phyloP scores from a whole-genome alignment of 2,329 filamentous ascomycete genomes.

The Penicillium sp. region DNA sequence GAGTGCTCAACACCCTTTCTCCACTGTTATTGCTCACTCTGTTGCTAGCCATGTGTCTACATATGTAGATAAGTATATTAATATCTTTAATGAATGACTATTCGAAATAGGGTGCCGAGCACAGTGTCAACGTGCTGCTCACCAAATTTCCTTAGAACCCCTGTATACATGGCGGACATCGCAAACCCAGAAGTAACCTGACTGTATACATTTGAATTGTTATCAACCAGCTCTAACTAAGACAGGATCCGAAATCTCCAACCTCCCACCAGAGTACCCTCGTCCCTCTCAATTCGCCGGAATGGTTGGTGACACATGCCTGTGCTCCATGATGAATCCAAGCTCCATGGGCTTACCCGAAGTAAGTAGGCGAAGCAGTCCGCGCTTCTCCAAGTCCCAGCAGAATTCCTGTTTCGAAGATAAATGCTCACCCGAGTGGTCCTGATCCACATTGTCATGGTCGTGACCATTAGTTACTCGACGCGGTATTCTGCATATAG shows the following conservation, averaged over 20 bases:
- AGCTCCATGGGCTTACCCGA: slow-evolving; percentile 22
- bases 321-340: slow-evolving; percentile 18
- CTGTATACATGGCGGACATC: too few relatives aligned
- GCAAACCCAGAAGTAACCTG: neutral
- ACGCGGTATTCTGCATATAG: neutral
- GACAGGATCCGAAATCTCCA: neutral
- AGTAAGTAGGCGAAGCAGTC: slow-evolving; percentile 26
- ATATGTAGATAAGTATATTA: too few relatives aligned
- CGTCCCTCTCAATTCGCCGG: neutral
- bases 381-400: slow-evolving; percentile 24
- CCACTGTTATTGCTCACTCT: too few relatives aligned
- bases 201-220: neutral
- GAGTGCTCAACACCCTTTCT: too few relatives aligned
- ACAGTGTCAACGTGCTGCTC: too few relatives aligned
- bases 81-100: too few relatives aligned
- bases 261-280: neutral
- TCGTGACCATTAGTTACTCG: neutral
- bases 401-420: slow-evolving; percentile 24
- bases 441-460: neutral
- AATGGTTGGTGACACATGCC: neutral
- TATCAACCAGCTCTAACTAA: neutral
- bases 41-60: too few relatives aligned
- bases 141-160: too few relatives aligned
- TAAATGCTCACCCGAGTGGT: slow-evolving; percentile 14
- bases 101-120: too few relatives aligned